Conservation (phyloP, 495 filamentous ascomycete species). For the Hyaloscypha variabilis region DNA sequence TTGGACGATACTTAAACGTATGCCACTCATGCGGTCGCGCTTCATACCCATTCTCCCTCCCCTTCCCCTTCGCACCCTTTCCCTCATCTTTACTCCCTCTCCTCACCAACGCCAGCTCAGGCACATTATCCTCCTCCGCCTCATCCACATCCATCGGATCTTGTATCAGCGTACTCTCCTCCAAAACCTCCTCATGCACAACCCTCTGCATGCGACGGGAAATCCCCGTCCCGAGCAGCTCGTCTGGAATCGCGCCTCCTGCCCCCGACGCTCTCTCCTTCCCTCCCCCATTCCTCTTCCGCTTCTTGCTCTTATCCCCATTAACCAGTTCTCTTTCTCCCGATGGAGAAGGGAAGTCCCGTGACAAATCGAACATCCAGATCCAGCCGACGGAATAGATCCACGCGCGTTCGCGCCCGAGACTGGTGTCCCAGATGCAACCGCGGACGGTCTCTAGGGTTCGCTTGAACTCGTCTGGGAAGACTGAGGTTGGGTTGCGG, state of each 20-base stretch:
- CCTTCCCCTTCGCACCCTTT: conserved; percentile 19
- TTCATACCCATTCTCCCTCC: conserved; percentile 37
- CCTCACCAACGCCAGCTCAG: conserved; percentile 15
- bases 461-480: conserved; percentile 71
- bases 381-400: conserved; percentile 83
- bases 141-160: conserved; percentile 45
- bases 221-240: conserved; percentile 56
- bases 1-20: conserved; percentile 88
- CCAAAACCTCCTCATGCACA: conserved; percentile 46
- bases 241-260: conserved; percentile 61
- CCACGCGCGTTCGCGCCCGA: conserved; percentile 69
- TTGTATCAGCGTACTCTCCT: conserved; percentile 29
- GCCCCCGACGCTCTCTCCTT: conserved; percentile 49
- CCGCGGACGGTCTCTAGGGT: conserved; percentile 80
- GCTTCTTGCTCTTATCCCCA: conserved; percentile 21
- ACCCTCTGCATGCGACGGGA: conserved; percentile 59
- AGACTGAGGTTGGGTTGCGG: conserved; percentile 71
- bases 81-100: conserved; percentile 6
- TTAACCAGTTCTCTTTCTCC: neutral
- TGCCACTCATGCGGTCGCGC: conserved; percentile 54
- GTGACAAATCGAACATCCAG: conserved; percentile 87
- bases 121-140: conserved; percentile 40
- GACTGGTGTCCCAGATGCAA: conserved; percentile 76
- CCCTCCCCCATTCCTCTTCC: conserved; percentile 24
- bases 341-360: conserved; percentile 57